A percentile compares a stretch with the other conserved stretches of the same genome.
These are phyloP conservation scores for Nymphaea thermarum DNA, from an alignment of 164 flowering plant genomes.

Conservation along the genomic window DNA sequence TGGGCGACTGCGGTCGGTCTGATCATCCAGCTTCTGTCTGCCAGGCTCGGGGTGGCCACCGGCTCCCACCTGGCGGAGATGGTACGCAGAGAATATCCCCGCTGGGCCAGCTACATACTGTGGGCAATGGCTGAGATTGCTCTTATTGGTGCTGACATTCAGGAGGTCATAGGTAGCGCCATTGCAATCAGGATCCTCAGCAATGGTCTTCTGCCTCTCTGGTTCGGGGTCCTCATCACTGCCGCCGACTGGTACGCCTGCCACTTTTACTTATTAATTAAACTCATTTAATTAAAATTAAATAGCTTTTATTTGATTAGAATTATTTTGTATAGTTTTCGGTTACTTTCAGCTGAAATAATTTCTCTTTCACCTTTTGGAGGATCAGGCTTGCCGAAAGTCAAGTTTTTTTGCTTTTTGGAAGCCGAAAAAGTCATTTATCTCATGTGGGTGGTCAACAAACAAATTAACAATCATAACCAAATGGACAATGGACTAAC, in stretches of 20 bases:
- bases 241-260: constrained; percentile 38
- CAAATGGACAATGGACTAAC: no score
- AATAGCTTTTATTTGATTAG: no score
- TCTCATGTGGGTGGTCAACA: no score
- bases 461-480: no score
- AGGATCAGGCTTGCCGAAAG: no score
- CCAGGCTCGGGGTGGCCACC: constrained; percentile 36
- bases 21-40: constrained; percentile 32
- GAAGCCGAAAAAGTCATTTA: no score
- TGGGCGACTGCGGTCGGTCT: constrained; percentile 74
- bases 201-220: constrained; percentile 39
- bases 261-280: no score
- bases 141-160: constrained; percentile 47
- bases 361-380: no score
- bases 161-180: constrained; percentile 50
- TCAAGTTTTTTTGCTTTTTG: no score
- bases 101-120: constrained; percentile 25
- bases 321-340: no score
- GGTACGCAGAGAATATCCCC: constrained; percentile 38
- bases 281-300: no score
- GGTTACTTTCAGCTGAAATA: no score
- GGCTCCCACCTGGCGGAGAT: constrained; percentile 39
- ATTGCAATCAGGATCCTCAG: constrained; percentile 42
- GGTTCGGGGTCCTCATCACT: constrained; percentile 52
- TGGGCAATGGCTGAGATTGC: constrained; percentile 56